These are phyloP conservation scores for Microbotryum violaceum DNA, from an alignment of 1,284 basidiomycete species.

Conservation along the genomic window DNA sequence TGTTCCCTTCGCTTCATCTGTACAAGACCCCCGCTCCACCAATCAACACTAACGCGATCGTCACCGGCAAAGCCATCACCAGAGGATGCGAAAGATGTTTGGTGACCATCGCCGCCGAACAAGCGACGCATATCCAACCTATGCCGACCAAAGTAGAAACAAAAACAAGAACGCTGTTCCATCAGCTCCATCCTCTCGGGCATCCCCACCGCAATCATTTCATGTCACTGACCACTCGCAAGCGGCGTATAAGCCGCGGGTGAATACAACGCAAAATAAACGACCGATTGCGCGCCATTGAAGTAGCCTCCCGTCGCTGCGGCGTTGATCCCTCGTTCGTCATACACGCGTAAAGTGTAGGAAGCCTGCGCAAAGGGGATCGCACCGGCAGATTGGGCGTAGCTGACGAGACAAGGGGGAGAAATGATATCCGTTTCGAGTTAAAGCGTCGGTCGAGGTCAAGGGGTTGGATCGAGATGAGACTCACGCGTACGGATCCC, in stretches of 20 bases:
- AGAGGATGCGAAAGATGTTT: slow-evolving; percentile 13
- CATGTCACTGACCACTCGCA: slow-evolving; percentile 50
- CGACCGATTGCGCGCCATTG: slow-evolving; percentile 54
- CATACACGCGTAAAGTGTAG: slow-evolving; percentile 72
- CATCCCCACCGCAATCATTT: not conserved
- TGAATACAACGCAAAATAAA: slow-evolving; percentile 77
- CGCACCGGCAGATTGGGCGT: slow-evolving; percentile 58
- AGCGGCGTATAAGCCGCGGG: slow-evolving; percentile 68
- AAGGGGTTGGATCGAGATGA: no score
- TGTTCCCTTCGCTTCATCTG: slow-evolving; percentile 2
- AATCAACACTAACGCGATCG: slow-evolving; percentile 24
- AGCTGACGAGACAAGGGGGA: slow-evolving; percentile 37
- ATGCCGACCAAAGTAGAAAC: no score
- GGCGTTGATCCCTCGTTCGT: slow-evolving; percentile 62
- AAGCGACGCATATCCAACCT: slow-evolving; percentile 29
- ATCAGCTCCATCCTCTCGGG: no score
- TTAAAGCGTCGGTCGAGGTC: no score
- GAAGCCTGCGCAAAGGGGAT: slow-evolving; percentile 62
- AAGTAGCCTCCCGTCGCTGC: slow-evolving; percentile 58
- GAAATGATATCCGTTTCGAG: no score
- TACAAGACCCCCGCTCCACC: slow-evolving; percentile 28
- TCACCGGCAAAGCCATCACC: slow-evolving; percentile 23
- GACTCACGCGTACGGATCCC: slow-evolving; percentile 59
- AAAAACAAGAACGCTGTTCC: not conserved
- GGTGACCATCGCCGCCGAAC: slow-evolving; percentile 18